Evolutionary conservation across 768 basidiomycete species (phyloP), one percentile per base, ranked within the genome.

Genomic region (Cantharellus anzutake): DNA sequence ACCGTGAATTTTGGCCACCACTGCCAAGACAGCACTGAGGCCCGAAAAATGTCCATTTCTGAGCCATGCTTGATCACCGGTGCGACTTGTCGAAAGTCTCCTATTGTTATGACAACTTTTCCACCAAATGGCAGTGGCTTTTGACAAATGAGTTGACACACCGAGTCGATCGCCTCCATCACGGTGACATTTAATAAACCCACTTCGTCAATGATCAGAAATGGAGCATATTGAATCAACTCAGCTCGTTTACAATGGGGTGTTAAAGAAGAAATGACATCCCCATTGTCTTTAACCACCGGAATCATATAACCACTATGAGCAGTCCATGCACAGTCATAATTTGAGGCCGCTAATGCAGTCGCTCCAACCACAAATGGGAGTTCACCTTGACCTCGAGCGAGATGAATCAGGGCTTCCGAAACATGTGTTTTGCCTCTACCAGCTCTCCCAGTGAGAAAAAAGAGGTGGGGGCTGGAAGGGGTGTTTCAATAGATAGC

Each of bases 141-240:
- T n/a, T n/a, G n/a, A n/a, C n/a, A n/a, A n/a, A n/a, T n/a, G n/a
- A n/a, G n/a, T n/a, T n/a, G n/a, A n/a, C n/a, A n/a, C n/a, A n/a
- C n/a, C n/a, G n/a, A n/a, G n/a, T n/a, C n/a, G n/a, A 74, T 68
- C 59, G 72, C 73, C 5, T 61, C 57, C 0, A 73, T 57, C 0
- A 70, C 71, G 0, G 72, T 67, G 35, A 61, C 64, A 57, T 75
- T 73, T 16, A 69, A 71, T 70, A 73, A 73, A 1, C 74, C 73
- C 2, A 71, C 69, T 63, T 76, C 74, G 64, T 76, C 75, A 71
- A 73, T 74, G 2, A 72, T 68, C 29, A 74, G 67, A 0, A 71
- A 58, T 1, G 65, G 42, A 0, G 71, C 66, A 20, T 68, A 60
- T 0, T 58, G 60, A 4, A 75, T 68, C 20, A 75, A 67, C 39